Evolutionary conservation across 2,329 filamentous ascomycete genomes (phyloP).

Genomic region (Xylaria sp.): DNA sequence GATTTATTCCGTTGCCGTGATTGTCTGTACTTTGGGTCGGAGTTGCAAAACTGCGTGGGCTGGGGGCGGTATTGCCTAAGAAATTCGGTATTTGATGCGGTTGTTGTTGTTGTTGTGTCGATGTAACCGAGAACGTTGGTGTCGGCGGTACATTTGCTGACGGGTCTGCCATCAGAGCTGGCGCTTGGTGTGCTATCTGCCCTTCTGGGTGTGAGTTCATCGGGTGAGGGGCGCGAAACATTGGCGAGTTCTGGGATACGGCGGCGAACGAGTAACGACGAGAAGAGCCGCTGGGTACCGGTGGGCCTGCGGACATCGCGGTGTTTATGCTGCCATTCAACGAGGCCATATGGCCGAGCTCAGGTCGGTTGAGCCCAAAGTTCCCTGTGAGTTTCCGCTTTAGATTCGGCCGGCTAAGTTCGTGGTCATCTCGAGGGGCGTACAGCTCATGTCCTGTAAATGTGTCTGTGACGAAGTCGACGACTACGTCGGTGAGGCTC

Average conservation of each 20-base stretch:
- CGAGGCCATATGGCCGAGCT: slow-evolving; percentile 53
- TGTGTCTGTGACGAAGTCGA: slow-evolving; percentile 69
- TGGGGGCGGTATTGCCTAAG: slow-evolving; percentile 54
- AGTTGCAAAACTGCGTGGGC: slow-evolving; percentile 56
- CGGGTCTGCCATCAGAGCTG: slow-evolving; percentile 51
- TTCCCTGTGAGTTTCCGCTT: slow-evolving; percentile 62
- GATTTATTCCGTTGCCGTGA: slow-evolving; percentile 47
- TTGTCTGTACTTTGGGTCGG: slow-evolving; percentile 51
- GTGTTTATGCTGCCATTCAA: slow-evolving; percentile 48
- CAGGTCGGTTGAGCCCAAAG: slow-evolving; percentile 54
- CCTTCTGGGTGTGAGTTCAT: slow-evolving; percentile 53
- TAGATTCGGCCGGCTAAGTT: slow-evolving; percentile 54
- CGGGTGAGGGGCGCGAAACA: slow-evolving; percentile 55
- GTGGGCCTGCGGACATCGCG: slow-evolving; percentile 47
- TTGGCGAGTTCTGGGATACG: slow-evolving; percentile 54
- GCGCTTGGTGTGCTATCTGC: slow-evolving; percentile 49
- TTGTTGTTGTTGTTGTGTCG: slow-evolving; percentile 48
- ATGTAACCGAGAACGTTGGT: slow-evolving; percentile 52
- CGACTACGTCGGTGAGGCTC: slow-evolving; percentile 72
- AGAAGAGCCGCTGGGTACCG: slow-evolving; percentile 48
- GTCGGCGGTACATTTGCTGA: slow-evolving; percentile 52
- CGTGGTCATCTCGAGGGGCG: slow-evolving; percentile 52
- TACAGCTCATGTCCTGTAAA: slow-evolving; percentile 63
- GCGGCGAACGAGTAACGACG: slow-evolving; percentile 56
- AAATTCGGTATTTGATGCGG: slow-evolving; percentile 50